phyloP scores from a whole-genome alignment of 805 yeast genomes.

The Pichia scutulata region DNA sequence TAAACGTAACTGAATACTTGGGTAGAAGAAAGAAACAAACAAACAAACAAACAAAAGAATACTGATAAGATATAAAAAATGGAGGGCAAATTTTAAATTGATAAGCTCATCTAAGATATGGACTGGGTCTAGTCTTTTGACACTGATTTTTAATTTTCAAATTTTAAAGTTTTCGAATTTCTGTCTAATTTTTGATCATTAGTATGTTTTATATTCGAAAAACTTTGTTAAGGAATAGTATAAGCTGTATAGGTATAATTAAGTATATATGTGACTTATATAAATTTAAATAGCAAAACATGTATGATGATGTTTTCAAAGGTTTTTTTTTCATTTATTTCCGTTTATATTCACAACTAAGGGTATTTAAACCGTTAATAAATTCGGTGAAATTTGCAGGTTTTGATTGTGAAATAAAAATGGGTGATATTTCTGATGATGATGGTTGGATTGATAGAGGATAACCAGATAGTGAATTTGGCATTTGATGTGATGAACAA shows the following conservation, averaged over 20 bases:
- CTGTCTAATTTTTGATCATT: not conserved
- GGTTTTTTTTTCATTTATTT: not conserved
- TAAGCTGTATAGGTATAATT: not conserved
- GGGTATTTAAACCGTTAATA: not conserved
- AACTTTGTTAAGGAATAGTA: not conserved
- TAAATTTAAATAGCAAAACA: not conserved
- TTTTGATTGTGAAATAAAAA: constrained; percentile 1
- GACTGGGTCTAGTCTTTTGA: not conserved
- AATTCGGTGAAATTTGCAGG: constrained; percentile 5
- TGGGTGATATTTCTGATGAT: not conserved
- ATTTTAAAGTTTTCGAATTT: too few species aligned
- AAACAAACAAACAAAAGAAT: not conserved
- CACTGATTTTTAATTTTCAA: not conserved
- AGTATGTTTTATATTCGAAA: too few species aligned
- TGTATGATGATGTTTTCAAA: too few species aligned
- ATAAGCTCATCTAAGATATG: not conserved
- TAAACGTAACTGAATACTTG: not conserved
- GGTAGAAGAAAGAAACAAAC: too few species aligned
- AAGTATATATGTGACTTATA: not conserved
- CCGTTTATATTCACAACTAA: not conserved
- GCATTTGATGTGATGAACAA: constrained; percentile 4
- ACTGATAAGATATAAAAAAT: not conserved
- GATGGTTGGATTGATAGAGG: not conserved
- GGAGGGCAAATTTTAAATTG: not conserved
- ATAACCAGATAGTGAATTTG: constrained; percentile 10